Base-by-base conservation (phyloP, 495 filamentous ascomycete species). In the Acidomyces sp. region DNA sequence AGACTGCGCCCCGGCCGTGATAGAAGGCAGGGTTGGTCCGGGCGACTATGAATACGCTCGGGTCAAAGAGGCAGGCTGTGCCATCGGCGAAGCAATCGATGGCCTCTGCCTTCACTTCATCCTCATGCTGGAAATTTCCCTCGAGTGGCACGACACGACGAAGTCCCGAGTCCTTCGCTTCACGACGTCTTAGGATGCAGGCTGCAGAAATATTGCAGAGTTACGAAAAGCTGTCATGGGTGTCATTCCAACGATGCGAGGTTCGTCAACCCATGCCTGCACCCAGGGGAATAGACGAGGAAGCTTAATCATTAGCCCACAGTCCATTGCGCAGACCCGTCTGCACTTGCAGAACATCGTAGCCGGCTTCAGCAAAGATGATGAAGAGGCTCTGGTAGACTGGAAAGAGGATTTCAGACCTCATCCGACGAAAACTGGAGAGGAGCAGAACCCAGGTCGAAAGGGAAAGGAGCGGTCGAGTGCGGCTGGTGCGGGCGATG, bases 311-410 rank as follows among this genome's bases (percentile, higher is more conserved):
- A n/a, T n/a, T n/a, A n/a, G n/a, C n/a, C n/a, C n/a, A 9, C 18
- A 51, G 48, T 51, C 48, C 19, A n/a, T 46, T 13, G 35, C 34
- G 6, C 48, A 51, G 26, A 51, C 48, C 20, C 37, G 48, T 6
- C 43, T 46, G 10, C 48, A 51, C 43, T 51, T 46, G 34, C 48
- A 51, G 22, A 51, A 51, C 22, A 28, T 51, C 31, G 28, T 46
- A 9, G 43, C 37, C 15, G 48, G 48, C 18, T 46, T 46, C 43
- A 42, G 37, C 3, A 16, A 20, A 7, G 37, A 46, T 34, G 48
- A 51, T 29, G 48, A 51, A 30, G 43, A 32, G 0, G 13, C 31
- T n/a, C 13, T 37, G n/a, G 39, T 46, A 1, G 11, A 46, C 26
- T 51, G 42, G 35, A 33, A 30, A 15, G 37, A 34, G 12, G 48